Evolutionary conservation across 2,329 filamentous ascomycete genomes (phyloP).

Genomic region (Tolypocladium nubicola): DNA sequence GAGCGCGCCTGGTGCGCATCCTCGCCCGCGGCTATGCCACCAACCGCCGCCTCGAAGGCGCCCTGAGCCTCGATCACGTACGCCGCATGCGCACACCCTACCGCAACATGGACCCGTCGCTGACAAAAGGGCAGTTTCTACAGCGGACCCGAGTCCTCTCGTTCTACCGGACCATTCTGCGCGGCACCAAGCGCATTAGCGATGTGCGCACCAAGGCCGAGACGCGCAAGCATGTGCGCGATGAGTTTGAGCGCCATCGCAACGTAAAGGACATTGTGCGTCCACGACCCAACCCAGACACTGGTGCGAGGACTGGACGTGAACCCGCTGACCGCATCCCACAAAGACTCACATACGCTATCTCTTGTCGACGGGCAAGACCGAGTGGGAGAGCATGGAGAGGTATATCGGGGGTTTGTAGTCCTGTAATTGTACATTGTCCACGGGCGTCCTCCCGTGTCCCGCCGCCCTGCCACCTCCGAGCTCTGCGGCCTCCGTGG

Average conservation of each 20-base stretch:
- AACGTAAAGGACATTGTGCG: slow-evolving; percentile 45
- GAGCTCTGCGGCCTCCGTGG: not conserved
- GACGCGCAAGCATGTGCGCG: slow-evolving; percentile 43
- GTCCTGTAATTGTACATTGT: slow-evolving; percentile 13
- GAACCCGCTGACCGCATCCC: not conserved
- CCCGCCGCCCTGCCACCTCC: not conserved
- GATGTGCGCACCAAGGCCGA: slow-evolving; percentile 43
- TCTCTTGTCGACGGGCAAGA: slow-evolving; percentile 53
- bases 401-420: slow-evolving; percentile 29
- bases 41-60: slow-evolving; percentile 20
- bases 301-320: not conserved
- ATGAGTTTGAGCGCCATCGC: slow-evolving; percentile 51
- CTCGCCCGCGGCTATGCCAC: slow-evolving; percentile 24
- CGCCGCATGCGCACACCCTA: not conserved
- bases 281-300: slow-evolving; percentile 4
- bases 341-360: slow-evolving; percentile 50
- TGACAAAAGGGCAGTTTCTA: slow-evolving; percentile 37
- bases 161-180: slow-evolving; percentile 48
- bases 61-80: slow-evolving; percentile 50
- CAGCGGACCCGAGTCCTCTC: slow-evolving; percentile 43
- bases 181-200: slow-evolving; percentile 39
- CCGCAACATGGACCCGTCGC: not conserved
- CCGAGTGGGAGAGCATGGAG: slow-evolving; percentile 54
- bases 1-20: slow-evolving; percentile 13
- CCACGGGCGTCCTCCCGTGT: not conserved